phyloP scores from a whole-genome alignment of 2,329 filamentous ascomycete species.

The Esteya vermicola region DNA sequence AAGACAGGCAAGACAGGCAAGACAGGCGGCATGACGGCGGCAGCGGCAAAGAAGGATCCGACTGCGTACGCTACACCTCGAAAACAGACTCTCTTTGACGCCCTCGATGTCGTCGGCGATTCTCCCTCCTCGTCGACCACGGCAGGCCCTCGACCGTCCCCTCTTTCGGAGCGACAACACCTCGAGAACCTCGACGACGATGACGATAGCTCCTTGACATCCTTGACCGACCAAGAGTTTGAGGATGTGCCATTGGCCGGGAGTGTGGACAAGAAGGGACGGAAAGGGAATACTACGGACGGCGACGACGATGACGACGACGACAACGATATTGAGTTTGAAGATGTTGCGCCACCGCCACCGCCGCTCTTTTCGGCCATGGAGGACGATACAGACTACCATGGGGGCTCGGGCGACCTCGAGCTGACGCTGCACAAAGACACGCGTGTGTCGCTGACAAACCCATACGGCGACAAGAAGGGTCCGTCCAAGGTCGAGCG shows the following conservation, averaged over 20 bases:
- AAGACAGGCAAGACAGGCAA: too few relatives aligned
- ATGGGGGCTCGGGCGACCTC: slow-evolving; percentile 48
- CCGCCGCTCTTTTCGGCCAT: slow-evolving; percentile 13
- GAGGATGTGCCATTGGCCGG: slow-evolving; percentile 27
- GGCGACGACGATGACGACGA: slow-evolving; percentile 32
- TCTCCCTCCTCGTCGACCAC: slow-evolving; percentile 25
- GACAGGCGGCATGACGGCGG: too few relatives aligned
- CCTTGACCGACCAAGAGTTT: slow-evolving; percentile 43
- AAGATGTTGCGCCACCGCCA: slow-evolving; percentile 33
- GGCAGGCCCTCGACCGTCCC: too few relatives aligned
- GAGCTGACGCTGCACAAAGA: slow-evolving; percentile 56
- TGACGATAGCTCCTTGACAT: slow-evolving; percentile 33
- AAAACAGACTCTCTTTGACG: slow-evolving; percentile 47
- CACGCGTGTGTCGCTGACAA: slow-evolving; percentile 43
- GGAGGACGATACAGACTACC: slow-evolving; percentile 14
- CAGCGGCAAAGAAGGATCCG: not conserved
- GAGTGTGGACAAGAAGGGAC: slow-evolving; percentile 17
- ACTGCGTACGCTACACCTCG: slow-evolving; percentile 19
- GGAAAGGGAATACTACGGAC: slow-evolving; percentile 14
- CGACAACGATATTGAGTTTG: slow-evolving; percentile 50
- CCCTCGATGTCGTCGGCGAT: slow-evolving; percentile 36
- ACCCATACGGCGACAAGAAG: slow-evolving; percentile 55
- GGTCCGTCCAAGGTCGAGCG: slow-evolving; percentile 77
- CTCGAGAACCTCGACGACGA: slow-evolving; percentile 10
- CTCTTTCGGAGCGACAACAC: slow-evolving; percentile 24